These are phyloP conservation scores for Geotrichum histeridarum DNA, from an alignment of 1,139 yeast genomes.

Conservation along the genomic window DNA sequence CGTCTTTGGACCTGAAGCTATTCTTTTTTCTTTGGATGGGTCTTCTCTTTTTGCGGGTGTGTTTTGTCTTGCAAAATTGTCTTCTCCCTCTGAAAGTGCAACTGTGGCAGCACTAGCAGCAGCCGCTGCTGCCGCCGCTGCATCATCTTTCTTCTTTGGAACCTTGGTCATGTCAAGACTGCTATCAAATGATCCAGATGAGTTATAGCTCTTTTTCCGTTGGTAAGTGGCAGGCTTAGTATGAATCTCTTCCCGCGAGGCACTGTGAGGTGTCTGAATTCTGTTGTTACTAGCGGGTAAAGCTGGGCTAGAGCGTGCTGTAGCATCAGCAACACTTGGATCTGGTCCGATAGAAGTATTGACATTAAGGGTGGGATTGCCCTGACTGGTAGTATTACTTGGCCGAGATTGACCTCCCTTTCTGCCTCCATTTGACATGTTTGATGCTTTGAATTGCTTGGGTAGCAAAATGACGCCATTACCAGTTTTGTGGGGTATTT, in stretches of 20 bases:
- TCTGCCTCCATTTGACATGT: not conserved
- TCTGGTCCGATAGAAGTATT: not conserved
- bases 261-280: no score
- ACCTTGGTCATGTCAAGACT: not conserved
- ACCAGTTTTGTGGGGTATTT: not conserved
- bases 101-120: not conserved
- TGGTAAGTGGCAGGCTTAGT: not conserved
- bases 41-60: not conserved
- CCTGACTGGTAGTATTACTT: not conserved
- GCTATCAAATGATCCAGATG: no score
- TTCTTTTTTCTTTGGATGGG: not conserved
- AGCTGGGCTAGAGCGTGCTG: no score
- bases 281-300: no score
- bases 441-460: constrained; percentile 6
- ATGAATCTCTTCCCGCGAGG: not conserved
- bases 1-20: not conserved
- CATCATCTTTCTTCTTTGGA: not conserved
- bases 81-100: not conserved
- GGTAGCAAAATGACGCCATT: constrained; percentile 17
- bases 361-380: not conserved
- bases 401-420: not conserved
- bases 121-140: not conserved
- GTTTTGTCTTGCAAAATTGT: not conserved
- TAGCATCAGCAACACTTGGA: no score
- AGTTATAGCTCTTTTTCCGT: not conserved